A percentile compares a stretch with the other conserved stretches of the same genome.
These are phyloP conservation scores for Tephrocybe rancida DNA, from an alignment of 768 basidiomycete species.

Conservation along the genomic window DNA sequence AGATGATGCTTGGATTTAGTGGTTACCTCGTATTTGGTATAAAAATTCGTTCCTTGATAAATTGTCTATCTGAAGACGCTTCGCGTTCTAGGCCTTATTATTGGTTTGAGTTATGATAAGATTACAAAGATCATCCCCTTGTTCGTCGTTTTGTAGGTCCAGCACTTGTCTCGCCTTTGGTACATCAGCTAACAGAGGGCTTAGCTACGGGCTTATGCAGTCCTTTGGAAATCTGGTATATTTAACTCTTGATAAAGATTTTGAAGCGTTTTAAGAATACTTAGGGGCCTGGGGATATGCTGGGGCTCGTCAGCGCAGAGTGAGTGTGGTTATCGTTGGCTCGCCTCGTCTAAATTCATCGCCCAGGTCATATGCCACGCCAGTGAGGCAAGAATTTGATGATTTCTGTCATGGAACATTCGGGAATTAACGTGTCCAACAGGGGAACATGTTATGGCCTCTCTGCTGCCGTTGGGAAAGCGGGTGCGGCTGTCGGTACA, in stretches of 20 bases:
- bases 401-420: neutral
- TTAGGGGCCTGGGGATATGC: conserved; percentile 74
- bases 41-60: conserved; percentile 9
- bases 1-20: conserved; percentile 72
- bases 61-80: conserved; percentile 1
- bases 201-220: conserved; percentile 72
- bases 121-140: conserved; percentile 63
- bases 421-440: conserved; percentile 1
- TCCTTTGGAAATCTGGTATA: conserved; percentile 67
- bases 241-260: neutral
- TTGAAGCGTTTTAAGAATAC: neutral
- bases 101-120: conserved; percentile 61
- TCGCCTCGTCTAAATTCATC: no score
- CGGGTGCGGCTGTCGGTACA: conserved; percentile 73
- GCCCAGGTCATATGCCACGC: conserved; percentile 62
- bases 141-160: conserved; percentile 66
- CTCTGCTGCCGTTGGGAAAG: conserved; percentile 68
- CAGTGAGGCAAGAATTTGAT: conserved; percentile 48
- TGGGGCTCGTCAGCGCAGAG: conserved; percentile 68
- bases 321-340: no score
- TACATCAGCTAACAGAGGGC: neutral
- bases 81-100: conserved; percentile 46
- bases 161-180: neutral
- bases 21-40: conserved; percentile 70
- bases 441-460: conserved; percentile 73